Conservation (phyloP, 2,329 filamentous ascomycete species). For the Metarhizium rileyi region DNA sequence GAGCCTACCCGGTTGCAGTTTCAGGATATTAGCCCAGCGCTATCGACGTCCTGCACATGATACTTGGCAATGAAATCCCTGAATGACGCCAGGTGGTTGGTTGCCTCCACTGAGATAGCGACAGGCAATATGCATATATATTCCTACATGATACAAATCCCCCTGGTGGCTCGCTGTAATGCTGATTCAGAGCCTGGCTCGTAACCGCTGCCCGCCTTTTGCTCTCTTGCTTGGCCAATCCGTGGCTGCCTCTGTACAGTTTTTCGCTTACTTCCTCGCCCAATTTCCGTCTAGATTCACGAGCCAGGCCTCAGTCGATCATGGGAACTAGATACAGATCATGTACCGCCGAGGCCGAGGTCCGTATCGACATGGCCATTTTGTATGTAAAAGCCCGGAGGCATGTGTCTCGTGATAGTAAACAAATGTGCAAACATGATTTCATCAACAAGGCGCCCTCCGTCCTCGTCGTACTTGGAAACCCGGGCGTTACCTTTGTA, state of each 20-base stretch:
- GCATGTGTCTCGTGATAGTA: neutral
- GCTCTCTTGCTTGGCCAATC: neutral
- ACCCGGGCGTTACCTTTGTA: neutral
- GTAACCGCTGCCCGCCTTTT: neutral
- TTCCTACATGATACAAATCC: neutral
- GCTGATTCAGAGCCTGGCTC: neutral
- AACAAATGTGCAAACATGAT: neutral
- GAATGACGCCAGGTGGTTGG: neutral
- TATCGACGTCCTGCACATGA: neutral
- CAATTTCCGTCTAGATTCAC: neutral
- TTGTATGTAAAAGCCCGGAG: neutral
- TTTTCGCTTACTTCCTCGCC: neutral
- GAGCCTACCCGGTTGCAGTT: too few species aligned
- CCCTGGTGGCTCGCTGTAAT: neutral
- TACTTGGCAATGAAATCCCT: neutral
- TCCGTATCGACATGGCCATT: neutral
- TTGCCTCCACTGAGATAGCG: neutral
- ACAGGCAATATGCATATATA: slow-evolving; percentile 4
- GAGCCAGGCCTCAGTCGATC: neutral
- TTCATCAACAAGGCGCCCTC: neutral
- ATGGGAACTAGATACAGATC: neutral
- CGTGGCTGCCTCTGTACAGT: neutral
- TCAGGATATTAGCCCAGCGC: neutral
- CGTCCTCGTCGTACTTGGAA: neutral
- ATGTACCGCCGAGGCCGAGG: neutral